Base-by-base conservation (phyloP, 2,329 filamentous ascomycete genomes). In the Colletotrichum cordylinicola region DNA sequence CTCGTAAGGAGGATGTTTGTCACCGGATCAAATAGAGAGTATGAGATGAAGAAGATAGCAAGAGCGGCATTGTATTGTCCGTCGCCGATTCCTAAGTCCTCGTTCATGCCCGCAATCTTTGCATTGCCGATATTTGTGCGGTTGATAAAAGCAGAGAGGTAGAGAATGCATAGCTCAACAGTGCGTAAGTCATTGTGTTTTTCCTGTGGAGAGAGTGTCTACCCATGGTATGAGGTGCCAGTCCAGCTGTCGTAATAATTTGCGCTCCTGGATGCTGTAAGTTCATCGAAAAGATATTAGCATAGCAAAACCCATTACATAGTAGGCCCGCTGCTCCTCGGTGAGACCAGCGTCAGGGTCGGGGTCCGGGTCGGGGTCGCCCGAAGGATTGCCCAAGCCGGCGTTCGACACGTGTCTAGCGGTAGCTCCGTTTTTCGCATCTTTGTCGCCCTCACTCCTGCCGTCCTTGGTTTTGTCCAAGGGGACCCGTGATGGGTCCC, bases 1-100 rank as follows among this genome's bases (percentile, higher is more conserved):
- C 89, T 90, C 85, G 98, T 98, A 75, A 98, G 91, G 29, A 98
- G 84, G 62, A 96, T 87, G 82, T 98, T 98, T 75, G 94, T 95
- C 58, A 96, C 80, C 0, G 92, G 92, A 82, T 94, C 92, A 75
- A 93, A 93, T 16, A 93, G 84, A 1, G 92, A 86, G 80, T 95
- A 95, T 2, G 91, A 88, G 55, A 94, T 87, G 85, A 94, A 95
- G 84, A 95, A 94, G 74, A 94, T 88, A 12, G 82, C 80, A 9
- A 91, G 86, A 13, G 89, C 86, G 6, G 90, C 84, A 81, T 94
- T 94, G 82, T 93, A 94, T 80, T 88, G 90, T 75, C 91, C 87
- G 13, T 80, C 80, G 7, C 88, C 84, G 1, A 94, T 90, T 24
- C 87, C 73, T 31, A 81, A 70, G 62, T 79, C 77, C 58, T 87